These are phyloP conservation scores for Graphilbum ipis-grandicollis DNA, from an alignment of 2,329 filamentous ascomycete species.

Conservation along the genomic window DNA sequence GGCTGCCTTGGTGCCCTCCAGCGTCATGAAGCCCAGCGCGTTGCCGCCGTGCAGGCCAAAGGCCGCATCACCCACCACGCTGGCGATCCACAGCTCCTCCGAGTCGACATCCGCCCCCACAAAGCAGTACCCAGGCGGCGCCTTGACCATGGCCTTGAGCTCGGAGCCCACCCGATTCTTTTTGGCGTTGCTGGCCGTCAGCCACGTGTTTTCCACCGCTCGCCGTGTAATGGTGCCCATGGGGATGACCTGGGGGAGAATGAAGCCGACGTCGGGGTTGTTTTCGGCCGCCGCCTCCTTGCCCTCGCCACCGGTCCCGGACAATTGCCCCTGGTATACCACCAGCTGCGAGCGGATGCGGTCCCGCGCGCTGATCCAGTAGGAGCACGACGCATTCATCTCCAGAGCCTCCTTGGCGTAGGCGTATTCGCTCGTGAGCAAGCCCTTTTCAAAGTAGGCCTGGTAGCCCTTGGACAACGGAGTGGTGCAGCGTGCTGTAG, in stretches of 20 bases:
- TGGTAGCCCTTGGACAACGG: slow-evolving; percentile 87
- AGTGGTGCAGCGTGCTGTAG: slow-evolving; percentile 63
- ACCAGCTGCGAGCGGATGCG: slow-evolving; percentile 92
- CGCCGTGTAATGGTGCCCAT: slow-evolving; percentile 95
- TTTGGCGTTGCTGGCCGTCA: slow-evolving; percentile 95
- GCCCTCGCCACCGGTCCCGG: not conserved
- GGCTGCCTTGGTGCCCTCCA: slow-evolving; percentile 86
- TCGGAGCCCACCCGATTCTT: slow-evolving; percentile 91
- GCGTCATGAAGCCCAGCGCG: slow-evolving; percentile 96
- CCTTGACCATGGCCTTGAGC: slow-evolving; percentile 89
- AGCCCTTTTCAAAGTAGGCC: slow-evolving; percentile 78
- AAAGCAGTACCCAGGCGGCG: slow-evolving; percentile 79
- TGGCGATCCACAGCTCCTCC: slow-evolving; percentile 95
- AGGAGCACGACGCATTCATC: slow-evolving; percentile 98
- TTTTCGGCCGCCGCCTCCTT: slow-evolving; percentile 1
- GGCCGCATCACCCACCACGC: slow-evolving; percentile 80
- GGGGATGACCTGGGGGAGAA: slow-evolving; percentile 86
- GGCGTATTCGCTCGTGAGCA: slow-evolving; percentile 66
- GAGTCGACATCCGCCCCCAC: slow-evolving; percentile 97
- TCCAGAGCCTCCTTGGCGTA: slow-evolving; percentile 91
- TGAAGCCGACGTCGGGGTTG: slow-evolving; percentile 45
- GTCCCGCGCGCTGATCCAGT: slow-evolving; percentile 94
- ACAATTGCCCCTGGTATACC: slow-evolving; percentile 54
- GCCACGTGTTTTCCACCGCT: slow-evolving; percentile 94
- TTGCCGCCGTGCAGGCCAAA: slow-evolving; percentile 94